Evolutionary conservation across 2,329 filamentous ascomycete species (phyloP).

Genomic region (Aspergillus viridinutans): DNA sequence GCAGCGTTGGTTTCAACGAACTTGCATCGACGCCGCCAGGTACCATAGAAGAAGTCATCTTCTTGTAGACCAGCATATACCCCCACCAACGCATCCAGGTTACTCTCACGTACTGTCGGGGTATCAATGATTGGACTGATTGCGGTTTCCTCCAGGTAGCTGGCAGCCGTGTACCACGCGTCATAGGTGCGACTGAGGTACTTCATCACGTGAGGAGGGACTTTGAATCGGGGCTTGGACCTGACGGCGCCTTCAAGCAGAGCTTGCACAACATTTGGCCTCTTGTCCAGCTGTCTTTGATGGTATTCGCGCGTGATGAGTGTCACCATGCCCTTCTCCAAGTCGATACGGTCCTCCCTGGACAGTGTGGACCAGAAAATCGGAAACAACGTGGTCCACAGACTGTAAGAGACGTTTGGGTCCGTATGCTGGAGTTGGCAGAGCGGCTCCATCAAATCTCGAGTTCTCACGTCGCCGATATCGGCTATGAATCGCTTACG

Average conservation of each 20-base stretch:
- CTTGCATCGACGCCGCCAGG: conserved; percentile 89
- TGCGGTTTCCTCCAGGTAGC: conserved; percentile 83
- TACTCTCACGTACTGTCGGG: conserved; percentile 80
- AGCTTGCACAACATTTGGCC: conserved; percentile 92
- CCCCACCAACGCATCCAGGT: conserved; percentile 90
- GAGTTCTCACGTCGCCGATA: conserved; percentile 77
- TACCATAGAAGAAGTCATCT: conserved; percentile 95
- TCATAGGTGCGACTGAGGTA: conserved; percentile 92
- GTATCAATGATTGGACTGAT: conserved; percentile 83
- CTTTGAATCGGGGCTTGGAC: conserved; percentile 80
- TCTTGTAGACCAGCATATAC: conserved; percentile 87
- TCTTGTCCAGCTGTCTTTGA: conserved; percentile 85
- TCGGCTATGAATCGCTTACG: conserved; percentile 82
- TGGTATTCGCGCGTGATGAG: conserved; percentile 95
- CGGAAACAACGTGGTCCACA: conserved; percentile 89
- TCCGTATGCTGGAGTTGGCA: conserved; percentile 90
- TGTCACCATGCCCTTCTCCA: conserved; percentile 86
- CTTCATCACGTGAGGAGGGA: conserved; percentile 94
- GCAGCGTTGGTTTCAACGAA: conserved; percentile 98
- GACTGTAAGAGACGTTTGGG: conserved; percentile 71
- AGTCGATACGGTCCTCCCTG: conserved; percentile 81
- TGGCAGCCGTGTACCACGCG: conserved; percentile 92
- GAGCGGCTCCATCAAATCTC: conserved; percentile 85
- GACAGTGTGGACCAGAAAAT: conserved; percentile 87
- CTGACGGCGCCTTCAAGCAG: conserved; percentile 83